These are phyloP conservation scores for Quercus tomentella DNA, from an alignment of 331 rosid species.

Conservation along the genomic window DNA sequence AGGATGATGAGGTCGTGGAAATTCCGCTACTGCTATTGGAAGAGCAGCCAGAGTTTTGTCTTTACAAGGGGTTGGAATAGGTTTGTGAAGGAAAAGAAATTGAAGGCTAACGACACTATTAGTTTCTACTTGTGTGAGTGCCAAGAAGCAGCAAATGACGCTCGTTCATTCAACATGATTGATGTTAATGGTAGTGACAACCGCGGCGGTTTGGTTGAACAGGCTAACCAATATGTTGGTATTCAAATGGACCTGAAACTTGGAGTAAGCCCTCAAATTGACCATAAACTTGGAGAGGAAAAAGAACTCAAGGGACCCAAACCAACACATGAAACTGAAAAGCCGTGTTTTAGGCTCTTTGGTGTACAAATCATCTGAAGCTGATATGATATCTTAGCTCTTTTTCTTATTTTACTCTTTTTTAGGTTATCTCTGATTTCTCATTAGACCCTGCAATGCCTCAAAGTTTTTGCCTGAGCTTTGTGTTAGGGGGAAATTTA, in stretches of 20 bases:
- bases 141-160: neutral
- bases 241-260: neutral
- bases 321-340: neutral
- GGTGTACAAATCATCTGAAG: slow-evolving; percentile 8
- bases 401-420: neutral
- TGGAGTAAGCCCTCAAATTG: neutral
- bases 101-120: slow-evolving; percentile 35
- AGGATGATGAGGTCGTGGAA: slow-evolving; percentile 40
- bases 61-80: slow-evolving; percentile 61
- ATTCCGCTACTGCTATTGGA: slow-evolving; percentile 55
- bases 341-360: slow-evolving; percentile 16
- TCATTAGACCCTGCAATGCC: neutral
- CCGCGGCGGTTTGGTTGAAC: neutral
- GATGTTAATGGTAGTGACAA: slow-evolving; percentile 21
- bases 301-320: neutral
- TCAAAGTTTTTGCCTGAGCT: neutral
- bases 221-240: neutral
- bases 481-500: neutral
- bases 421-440: neutral
- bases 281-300: neutral
- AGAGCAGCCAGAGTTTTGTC: slow-evolving; percentile 52
- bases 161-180: slow-evolving; percentile 28
- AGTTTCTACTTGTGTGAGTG: slow-evolving; percentile 34
- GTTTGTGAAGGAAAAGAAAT: slow-evolving; percentile 44
- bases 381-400: neutral